These are phyloP conservation scores for Pichia rugopelliculosa DNA, from an alignment of 805 yeast genomes.

Conservation along the genomic window DNA sequence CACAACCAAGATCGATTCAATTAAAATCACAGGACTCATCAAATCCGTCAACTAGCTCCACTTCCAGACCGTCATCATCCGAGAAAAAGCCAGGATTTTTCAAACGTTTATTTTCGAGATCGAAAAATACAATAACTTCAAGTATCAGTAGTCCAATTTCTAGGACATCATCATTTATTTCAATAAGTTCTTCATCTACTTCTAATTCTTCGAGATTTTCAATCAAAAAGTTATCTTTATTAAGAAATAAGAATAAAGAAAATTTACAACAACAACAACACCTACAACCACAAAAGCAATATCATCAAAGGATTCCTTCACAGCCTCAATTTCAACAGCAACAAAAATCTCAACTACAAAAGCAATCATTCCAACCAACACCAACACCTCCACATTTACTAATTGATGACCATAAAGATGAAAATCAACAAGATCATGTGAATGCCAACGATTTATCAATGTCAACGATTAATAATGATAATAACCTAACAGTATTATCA, in stretches of 20 bases:
- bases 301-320: too few relatives aligned
- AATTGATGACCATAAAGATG: not conserved
- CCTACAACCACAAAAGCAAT: not conserved
- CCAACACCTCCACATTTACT: not conserved
- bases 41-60: not conserved
- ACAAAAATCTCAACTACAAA: not conserved
- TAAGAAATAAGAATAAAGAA: not conserved
- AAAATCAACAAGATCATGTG: not conserved
- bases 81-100: constrained; percentile 5
- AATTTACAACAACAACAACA: too few relatives aligned
- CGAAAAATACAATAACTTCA: not conserved
- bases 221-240: not conserved
- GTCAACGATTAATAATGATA: not conserved
- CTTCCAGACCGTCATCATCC: not conserved
- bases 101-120: constrained; percentile 4
- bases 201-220: not conserved
- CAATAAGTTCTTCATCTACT: not conserved
- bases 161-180: not conserved
- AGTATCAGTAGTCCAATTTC: not conserved
- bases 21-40: not conserved
- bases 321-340: too few relatives aligned
- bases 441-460: not conserved
- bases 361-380: not conserved
- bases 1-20: not conserved
- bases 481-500: not conserved